phyloP scores from a whole-genome alignment of 176 grass and related monocot genomes.

The Cymbopogon citratus region DNA sequence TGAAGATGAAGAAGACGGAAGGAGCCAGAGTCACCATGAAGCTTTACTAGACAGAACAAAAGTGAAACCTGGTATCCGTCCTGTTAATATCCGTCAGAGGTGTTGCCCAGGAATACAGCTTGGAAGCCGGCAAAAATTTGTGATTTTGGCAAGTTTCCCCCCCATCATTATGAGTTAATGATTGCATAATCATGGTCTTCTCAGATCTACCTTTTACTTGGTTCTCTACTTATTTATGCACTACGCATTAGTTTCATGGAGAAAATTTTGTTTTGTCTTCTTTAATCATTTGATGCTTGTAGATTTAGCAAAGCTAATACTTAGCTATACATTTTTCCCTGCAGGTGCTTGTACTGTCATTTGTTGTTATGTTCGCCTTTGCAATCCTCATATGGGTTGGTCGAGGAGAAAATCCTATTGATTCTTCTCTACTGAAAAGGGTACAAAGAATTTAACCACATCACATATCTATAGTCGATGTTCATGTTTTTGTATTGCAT shows the following conservation, averaged over 20 bases:
- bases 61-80: slow-evolving; percentile 41
- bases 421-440: slow-evolving; percentile 74
- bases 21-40: slow-evolving; percentile 63
- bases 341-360: slow-evolving; percentile 78
- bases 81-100: slow-evolving; percentile 45
- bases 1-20: slow-evolving; percentile 90
- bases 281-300: slow-evolving; percentile 5
- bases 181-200: not conserved
- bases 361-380: slow-evolving; percentile 81
- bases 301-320: slow-evolving; percentile 25
- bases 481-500: not conserved
- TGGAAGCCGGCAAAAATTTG: slow-evolving; percentile 93
- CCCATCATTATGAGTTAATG: slow-evolving; percentile 12
- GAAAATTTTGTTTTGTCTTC: slow-evolving; percentile 26
- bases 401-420: slow-evolving; percentile 70
- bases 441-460: slow-evolving; percentile 36
- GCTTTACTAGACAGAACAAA: slow-evolving; percentile 77
- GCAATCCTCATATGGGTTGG: slow-evolving; percentile 89
- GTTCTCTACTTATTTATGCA: slow-evolving; percentile 30
- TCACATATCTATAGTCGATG: not conserved
- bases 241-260: not conserved
- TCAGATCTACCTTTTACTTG: slow-evolving; percentile 18
- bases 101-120: slow-evolving; percentile 73
- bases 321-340: slow-evolving; percentile 6
- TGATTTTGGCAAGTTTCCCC: slow-evolving; percentile 69